Percentiles rank a stretch among this genome's conserved stretches.
Conservation (phyloP, 139 green algal genomes). For the Astrephomene gubernaculifera region DNA sequence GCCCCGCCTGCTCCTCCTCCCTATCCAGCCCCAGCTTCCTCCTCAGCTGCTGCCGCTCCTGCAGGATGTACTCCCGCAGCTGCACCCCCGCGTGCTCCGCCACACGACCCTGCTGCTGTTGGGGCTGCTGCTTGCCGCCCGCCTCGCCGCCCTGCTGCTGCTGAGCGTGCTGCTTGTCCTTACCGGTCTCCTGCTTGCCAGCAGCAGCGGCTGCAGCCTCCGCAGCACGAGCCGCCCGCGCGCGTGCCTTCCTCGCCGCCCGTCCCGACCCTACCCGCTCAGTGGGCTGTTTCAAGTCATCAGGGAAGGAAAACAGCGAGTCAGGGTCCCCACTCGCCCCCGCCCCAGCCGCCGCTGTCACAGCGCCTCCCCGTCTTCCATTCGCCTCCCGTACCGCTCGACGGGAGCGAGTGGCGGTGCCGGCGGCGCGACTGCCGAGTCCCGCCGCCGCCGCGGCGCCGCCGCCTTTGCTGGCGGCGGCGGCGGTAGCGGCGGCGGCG, state of each 20-base stretch:
- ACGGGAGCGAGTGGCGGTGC: not conserved
- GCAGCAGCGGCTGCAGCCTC: conserved; percentile 4
- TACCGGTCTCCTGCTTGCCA: not conserved
- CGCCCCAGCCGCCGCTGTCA: not conserved
- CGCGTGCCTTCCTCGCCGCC: not conserved
- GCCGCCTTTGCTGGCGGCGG: not conserved
- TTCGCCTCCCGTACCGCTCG: not conserved
- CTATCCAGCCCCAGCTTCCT: conserved; percentile 29
- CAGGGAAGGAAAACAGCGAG: not conserved
- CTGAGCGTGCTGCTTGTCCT: not conserved
- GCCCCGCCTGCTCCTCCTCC: not conserved
- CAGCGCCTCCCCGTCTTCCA: not conserved
- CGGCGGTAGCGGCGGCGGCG: too few species aligned
- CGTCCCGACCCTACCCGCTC: not conserved
- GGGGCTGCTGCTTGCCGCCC: not conserved
- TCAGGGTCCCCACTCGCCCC: not conserved
- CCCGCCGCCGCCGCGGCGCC: not conserved
- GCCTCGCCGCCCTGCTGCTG: too few species aligned
- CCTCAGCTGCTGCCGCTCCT: conserved; percentile 31
- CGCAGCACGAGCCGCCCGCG: not conserved
- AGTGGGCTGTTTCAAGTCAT: not conserved
- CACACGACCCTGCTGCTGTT: not conserved
- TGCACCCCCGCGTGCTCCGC: conserved; percentile 10
- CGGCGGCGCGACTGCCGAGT: not conserved
- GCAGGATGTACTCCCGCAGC: conserved; percentile 34